A percentile compares a stretch with the other conserved stretches of the same genome.
phyloP scores from a whole-genome alignment of 768 basidiomycete species.

The Dictyophora rubrovolvata region DNA sequence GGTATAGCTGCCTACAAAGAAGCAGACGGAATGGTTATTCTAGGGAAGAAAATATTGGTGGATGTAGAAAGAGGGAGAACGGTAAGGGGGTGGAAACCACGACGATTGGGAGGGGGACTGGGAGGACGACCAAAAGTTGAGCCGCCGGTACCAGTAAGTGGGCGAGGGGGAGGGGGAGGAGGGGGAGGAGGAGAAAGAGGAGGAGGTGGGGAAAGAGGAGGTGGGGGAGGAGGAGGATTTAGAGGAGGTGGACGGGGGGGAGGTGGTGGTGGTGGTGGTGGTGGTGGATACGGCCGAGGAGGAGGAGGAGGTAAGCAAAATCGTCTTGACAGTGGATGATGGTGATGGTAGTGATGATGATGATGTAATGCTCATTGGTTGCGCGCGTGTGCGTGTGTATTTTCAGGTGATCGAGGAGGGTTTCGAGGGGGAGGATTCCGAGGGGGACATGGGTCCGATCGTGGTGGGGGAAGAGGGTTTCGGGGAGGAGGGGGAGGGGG shows the following conservation, averaged over 20 bases:
- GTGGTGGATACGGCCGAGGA: slow-evolving; percentile 26
- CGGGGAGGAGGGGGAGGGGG: slow-evolving; percentile 34
- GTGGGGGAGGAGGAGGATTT: slow-evolving; percentile 31
- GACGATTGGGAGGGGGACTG: slow-evolving; percentile 93
- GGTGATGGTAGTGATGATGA: slow-evolving; percentile 21
- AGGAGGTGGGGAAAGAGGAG: slow-evolving; percentile 37
- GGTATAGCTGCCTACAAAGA: slow-evolving; percentile 88
- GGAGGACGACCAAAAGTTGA: slow-evolving; percentile 88
- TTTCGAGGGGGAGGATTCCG: slow-evolving; percentile 18
- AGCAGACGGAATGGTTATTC: slow-evolving; percentile 91
- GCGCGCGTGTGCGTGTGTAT: slow-evolving; percentile 4
- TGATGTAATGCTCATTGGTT: slow-evolving; percentile 12
- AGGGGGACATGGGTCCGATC: slow-evolving; percentile 24
- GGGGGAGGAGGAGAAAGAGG: slow-evolving; percentile 24
- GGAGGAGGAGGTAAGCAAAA: slow-evolving; percentile 20
- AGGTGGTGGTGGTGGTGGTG: slow-evolving; percentile 27
- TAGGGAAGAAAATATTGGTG: slow-evolving; percentile 92
- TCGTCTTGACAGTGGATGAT: slow-evolving; percentile 18
- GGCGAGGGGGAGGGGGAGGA: slow-evolving; percentile 14
- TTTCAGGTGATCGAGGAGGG: slow-evolving; percentile 19
- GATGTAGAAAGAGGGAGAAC: slow-evolving; percentile 98
- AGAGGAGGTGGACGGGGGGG: slow-evolving; percentile 24
- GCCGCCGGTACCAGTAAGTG: slow-evolving; percentile 12
- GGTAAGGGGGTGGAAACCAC: slow-evolving; percentile 97
- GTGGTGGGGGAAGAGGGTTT: slow-evolving; percentile 17